Evolutionary conservation across 371 early-diverging fungal species (phyloP).

Genomic region (Rhizomucor pusillus): DNA sequence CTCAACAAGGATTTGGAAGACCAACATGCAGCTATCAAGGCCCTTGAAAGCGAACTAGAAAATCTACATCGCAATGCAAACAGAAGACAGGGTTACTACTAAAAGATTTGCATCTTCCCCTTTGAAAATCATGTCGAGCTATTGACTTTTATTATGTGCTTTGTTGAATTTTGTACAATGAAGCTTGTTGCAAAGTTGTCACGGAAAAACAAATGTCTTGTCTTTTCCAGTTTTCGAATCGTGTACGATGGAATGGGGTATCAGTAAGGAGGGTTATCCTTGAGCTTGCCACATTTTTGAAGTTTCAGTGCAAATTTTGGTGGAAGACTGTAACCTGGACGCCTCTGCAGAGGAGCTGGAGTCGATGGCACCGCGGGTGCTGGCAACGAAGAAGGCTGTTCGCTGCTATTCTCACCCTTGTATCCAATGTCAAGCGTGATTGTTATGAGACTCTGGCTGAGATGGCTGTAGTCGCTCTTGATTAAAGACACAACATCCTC

Average conservation of each 20-base stretch:
- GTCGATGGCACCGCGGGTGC: background rate
- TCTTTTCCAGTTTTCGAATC: too few relatives aligned
- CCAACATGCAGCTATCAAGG: conserved; percentile 87
- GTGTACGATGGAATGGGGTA: too few relatives aligned
- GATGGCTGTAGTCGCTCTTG: conserved; percentile 58
- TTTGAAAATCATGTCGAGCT: background rate
- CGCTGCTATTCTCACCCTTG: conserved; percentile 16
- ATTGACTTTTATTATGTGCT: too few relatives aligned
- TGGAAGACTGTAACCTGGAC: conserved; percentile 37
- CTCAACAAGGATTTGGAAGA: conserved; percentile 94
- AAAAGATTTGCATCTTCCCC: background rate
- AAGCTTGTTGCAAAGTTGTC: too few relatives aligned
- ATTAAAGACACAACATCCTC: conserved; percentile 64
- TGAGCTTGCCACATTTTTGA: conserved; percentile 19
- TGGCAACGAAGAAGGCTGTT: background rate
- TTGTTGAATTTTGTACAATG: too few relatives aligned
- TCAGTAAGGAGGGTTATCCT: too few relatives aligned
- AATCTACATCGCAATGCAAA: conserved; percentile 36
- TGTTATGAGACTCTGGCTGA: conserved; percentile 66
- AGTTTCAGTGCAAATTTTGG: conserved; percentile 55
- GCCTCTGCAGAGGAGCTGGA: conserved; percentile 4
- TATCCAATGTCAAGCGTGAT: conserved; percentile 69
- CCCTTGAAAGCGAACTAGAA: conserved; percentile 81
- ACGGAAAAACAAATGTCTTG: too few relatives aligned
- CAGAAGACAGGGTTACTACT: background rate